phyloP scores from a whole-genome alignment of 306 rosid species.

The Quercus dentata region DNA sequence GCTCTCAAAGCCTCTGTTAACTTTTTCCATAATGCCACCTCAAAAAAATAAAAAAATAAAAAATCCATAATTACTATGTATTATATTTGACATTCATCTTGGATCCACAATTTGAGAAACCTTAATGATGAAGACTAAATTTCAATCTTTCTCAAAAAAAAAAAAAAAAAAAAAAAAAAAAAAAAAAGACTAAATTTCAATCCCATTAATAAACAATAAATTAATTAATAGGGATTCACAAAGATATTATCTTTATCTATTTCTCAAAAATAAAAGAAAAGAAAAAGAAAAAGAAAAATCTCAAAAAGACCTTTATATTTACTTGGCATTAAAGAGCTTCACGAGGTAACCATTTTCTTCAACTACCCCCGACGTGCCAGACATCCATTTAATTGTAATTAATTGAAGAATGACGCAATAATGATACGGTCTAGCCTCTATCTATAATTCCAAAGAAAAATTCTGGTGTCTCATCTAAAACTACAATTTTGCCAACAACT shows the following conservation, averaged over 20 bases:
- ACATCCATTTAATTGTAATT: neutral
- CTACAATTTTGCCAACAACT: accelerated
- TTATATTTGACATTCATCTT: no score
- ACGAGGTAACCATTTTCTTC: neutral
- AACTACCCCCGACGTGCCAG: slow-evolving; percentile 4
- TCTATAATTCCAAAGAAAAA: neutral
- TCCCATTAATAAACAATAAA: neutral
- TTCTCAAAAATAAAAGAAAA: no score
- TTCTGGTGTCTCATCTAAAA: accelerated
- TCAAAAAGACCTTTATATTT: neutral
- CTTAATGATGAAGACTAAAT: neutral
- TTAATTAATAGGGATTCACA: neutral
- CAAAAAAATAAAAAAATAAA: no score
- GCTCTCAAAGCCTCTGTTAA: no score
- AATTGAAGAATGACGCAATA: neutral
- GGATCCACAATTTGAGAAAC: neutral
- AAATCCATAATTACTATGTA: no score
- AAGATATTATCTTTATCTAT: neutral
- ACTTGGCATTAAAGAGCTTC: slow-evolving; percentile 5
- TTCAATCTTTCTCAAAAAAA: neutral
- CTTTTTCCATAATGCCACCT: no score
- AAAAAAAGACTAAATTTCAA: neutral
- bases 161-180: no score
- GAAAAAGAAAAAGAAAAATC: no score
- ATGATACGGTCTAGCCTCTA: neutral